phyloP scores from a whole-genome alignment of 768 basidiomycete species.

The Amanita subjunquillea region DNA sequence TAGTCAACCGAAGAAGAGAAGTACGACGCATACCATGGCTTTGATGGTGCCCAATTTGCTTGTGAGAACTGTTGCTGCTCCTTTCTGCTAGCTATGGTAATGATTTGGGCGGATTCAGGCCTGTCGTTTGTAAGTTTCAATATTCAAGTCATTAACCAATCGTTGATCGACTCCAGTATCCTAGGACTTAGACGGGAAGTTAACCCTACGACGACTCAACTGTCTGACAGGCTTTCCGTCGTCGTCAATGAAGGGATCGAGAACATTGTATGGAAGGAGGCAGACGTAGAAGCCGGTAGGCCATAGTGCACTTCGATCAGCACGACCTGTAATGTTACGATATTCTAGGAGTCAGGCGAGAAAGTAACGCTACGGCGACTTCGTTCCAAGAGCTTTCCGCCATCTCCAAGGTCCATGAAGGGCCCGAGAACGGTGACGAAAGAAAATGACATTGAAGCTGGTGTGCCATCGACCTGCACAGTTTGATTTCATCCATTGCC shows the following conservation, averaged over 20 bases:
- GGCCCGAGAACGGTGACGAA: too few relatives aligned
- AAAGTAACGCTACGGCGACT: neutral
- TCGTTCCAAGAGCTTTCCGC: neutral
- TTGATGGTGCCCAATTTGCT: neutral
- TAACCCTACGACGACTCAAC: neutral
- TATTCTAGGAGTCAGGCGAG: neutral
- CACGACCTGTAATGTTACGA: too few relatives aligned
- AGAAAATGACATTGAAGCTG: too few relatives aligned
- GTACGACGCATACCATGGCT: neutral
- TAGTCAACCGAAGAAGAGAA: neutral
- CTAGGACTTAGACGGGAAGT: neutral
- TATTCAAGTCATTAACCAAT: neutral
- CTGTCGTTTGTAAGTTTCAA: neutral
- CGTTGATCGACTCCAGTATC: neutral
- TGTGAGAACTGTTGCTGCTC: neutral
- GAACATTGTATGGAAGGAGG: too few relatives aligned
- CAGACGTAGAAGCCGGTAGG: too few relatives aligned
- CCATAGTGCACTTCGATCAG: too few relatives aligned
- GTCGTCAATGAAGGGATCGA: neutral
- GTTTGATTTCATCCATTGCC: too few relatives aligned
- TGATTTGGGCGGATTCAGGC: neutral
- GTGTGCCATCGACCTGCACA: too few relatives aligned
- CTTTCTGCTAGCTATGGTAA: neutral
- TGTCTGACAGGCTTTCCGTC: neutral
- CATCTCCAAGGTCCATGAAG: neutral